A percentile compares a stretch with the other conserved stretches of the same genome.
Evolutionary conservation across 164 flowering plant genomes (phyloP).

Genomic region (Liquidambar formosana): DNA sequence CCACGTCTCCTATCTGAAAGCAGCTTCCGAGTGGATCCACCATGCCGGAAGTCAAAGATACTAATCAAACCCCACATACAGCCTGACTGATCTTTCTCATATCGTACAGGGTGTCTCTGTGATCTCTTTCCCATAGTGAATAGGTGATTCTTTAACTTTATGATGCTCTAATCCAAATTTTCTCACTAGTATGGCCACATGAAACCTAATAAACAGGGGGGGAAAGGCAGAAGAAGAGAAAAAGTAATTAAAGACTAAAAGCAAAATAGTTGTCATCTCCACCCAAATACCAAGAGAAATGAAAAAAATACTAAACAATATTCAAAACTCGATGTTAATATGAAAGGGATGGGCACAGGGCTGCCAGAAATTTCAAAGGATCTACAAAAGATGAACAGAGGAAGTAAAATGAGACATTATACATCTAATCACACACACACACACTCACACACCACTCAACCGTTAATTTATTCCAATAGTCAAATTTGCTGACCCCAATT

Average conservation of each 20-base stretch:
- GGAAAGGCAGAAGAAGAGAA: background rate
- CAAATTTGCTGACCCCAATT: too few relatives aligned
- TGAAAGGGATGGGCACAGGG: too few relatives aligned
- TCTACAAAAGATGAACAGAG: too few relatives aligned
- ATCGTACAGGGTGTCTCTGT: conserved; percentile 36
- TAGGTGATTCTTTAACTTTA: background rate
- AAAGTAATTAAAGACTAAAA: background rate
- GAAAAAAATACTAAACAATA: too few relatives aligned
- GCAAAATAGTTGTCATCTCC: too few relatives aligned
- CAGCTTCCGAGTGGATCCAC: conserved; percentile 54
- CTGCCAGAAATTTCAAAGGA: too few relatives aligned
- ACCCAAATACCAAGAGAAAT: too few relatives aligned
- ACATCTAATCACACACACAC: too few relatives aligned
- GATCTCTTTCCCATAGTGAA: conserved; percentile 63
- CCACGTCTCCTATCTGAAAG: conserved; percentile 53
- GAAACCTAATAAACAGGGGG: conserved; percentile 10
- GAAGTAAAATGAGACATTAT: too few relatives aligned
- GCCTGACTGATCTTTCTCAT: conserved; percentile 57
- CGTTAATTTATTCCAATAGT: too few relatives aligned
- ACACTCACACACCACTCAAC: too few relatives aligned
- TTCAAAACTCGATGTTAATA: too few relatives aligned
- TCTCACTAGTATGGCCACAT: conserved; percentile 1
- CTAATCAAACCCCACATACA: conserved; percentile 79
- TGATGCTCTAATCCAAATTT: conserved; percentile 1
- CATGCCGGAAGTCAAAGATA: conserved; percentile 72